These are phyloP conservation scores for Primulina tabacum DNA, from an alignment of 257 asterid genomes.

Conservation along the genomic window DNA sequence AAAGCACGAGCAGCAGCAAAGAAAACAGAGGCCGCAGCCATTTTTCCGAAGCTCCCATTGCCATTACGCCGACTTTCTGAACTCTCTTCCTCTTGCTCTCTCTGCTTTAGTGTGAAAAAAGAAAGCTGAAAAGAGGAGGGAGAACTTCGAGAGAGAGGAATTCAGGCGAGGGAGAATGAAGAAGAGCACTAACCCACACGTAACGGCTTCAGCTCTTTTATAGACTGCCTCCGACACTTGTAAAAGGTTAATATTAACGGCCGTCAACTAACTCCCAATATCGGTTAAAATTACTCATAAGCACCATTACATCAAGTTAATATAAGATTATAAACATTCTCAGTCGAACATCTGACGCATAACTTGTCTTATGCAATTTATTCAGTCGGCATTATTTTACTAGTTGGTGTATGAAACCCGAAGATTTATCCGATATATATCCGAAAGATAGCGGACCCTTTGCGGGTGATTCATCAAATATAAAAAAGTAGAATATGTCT, in stretches of 20 bases:
- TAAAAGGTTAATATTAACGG: constrained; percentile 45
- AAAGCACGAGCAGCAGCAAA: constrained; percentile 42
- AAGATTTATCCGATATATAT: too few relatives aligned
- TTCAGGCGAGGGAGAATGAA: constrained; percentile 24
- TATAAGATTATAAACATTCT: too few relatives aligned
- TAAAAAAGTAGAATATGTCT: too few relatives aligned
- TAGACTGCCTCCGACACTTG: constrained; percentile 34
- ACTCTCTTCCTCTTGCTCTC: constrained; percentile 16
- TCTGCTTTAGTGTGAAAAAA: constrained; percentile 21
- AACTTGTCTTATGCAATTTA: too few relatives aligned
- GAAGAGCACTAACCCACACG: constrained; percentile 38
- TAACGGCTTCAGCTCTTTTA: constrained; percentile 54
- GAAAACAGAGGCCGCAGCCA: constrained; percentile 36
- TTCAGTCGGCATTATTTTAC: too few relatives aligned
- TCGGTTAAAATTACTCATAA: too few relatives aligned
- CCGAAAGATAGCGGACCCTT: too few relatives aligned
- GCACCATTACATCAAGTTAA: too few relatives aligned
- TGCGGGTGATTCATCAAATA: too few relatives aligned
- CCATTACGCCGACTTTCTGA: constrained; percentile 15
- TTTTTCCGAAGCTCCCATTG: constrained; percentile 36
- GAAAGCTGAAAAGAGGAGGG: constrained; percentile 13
- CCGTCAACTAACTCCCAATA: constrained; percentile 37
- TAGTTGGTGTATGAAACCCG: too few relatives aligned
- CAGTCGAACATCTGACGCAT: too few relatives aligned
- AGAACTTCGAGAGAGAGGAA: background rate